Base-by-base conservation (phyloP, 805 yeast genomes). In the Blastobotrys muscicola region DNA sequence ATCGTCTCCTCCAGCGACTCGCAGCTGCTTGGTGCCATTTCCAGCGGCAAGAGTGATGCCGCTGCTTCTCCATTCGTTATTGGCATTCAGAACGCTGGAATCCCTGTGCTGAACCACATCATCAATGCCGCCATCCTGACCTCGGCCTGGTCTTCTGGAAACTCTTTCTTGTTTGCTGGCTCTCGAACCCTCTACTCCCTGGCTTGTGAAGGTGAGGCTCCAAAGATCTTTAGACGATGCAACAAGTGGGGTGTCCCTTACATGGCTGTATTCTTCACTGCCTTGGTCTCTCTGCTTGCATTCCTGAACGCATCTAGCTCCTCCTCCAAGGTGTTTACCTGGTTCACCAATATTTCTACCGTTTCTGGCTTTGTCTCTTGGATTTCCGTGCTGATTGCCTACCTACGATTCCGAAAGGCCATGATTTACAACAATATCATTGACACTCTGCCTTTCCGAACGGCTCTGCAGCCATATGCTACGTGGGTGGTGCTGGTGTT, bases 221-320 rank as follows among this genome's bases (percentile, higher is more conserved):
- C 94, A 8, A 65, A 64, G 32, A 56, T 78, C 40, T 78, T 85
- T 57, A 69, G 75, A 11, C 58, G 67, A 33, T 83, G 94, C 60
- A 75, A 76, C 46, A 65, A 70, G 33, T 62, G 64, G 37, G 94
- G 94, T 8, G 85, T 82, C 7, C 95, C 95, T 1, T 78, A 78
- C 56, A 66, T 68, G 46, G 75, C 90, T 15, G 90, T 85, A 1
- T 49, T 81, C 20, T 74, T 78, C 48, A 71, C 87, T 0, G 78
- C 82, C 0, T 44, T 69, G 0, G 75, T 83, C 55, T 83, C 83
- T 0, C 57, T 75, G 2, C 63, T 82, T 31, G 74, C 85, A 1
- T 82, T 67, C 85, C 86, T 80, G 56, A 78, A 77, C 52, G 73
- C 67, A 26, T 74, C 80, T 4, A 65, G 73, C 5, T 65, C 74